Evolutionary conservation across 352 stramenopile genomes (phyloP), one percentile per base, ranked within the genome.

Genomic region (Phytophthora multivora): DNA sequence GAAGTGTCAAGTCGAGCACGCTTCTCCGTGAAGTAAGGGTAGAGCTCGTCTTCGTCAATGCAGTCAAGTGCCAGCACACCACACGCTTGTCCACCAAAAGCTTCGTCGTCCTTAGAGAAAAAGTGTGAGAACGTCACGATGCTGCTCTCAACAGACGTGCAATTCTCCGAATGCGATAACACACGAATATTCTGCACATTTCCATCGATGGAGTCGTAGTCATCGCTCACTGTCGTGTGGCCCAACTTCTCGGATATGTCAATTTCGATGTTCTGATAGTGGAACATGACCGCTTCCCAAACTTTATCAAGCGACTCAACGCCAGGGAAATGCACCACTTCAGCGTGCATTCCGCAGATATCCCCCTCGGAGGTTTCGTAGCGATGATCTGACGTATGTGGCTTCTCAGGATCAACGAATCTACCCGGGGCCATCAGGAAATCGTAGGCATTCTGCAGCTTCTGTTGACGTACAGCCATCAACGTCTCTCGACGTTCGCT

Each of bases 241-340:
- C 75, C 75, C 23, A 77, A 50, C 23, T 52, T 49, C 42, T 78
- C 69, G 2, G 72, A 76, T 13, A 80, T 76, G 15, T 56, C 65
- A n/a, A 80, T 80, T 55, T 80, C 72, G 6, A 78, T 73, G 54
- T 77, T 77, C 18, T 47, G 61, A 49, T 75, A 51, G 49, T 71
- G 69, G 45, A 71, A 75, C 21, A 71, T 47, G 19, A 80, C 49
- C 5, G 65, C 72, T 4, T 78, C 57, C 46, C 59, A 78, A 10
- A 80, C 69, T 31, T 73, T 63, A 19, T 68, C 38, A 2, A 80
- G 26, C 5, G 59, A 69, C 19, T 59, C 36, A 1, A 78, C 69
- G 8, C 47, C 54, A 16, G 38, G 45, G 25, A 80, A 78, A 46
- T 70, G 65, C 31, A 66, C 26, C 0, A 64, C 49, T 15, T 83